phyloP scores from a whole-genome alignment of 768 basidiomycete species.

The Phanerodontia chrysosporium region DNA sequence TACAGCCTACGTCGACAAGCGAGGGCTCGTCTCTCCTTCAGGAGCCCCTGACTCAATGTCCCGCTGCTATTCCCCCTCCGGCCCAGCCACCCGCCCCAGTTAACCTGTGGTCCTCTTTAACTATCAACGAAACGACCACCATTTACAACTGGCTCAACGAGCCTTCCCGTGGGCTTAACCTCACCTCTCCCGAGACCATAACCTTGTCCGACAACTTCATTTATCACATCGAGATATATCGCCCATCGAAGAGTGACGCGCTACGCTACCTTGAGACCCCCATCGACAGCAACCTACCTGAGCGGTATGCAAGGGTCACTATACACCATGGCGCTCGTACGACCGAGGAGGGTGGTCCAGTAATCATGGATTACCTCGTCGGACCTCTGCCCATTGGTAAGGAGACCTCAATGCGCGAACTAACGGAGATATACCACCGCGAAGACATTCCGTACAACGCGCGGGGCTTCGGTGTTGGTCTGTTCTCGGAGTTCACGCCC shows the following conservation, averaged over 20 bases:
- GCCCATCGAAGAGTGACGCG: constrained; percentile 45
- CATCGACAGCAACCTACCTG: constrained; percentile 23
- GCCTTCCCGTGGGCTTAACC: constrained; percentile 41
- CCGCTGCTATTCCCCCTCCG: constrained; percentile 24
- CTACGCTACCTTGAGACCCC: constrained; percentile 42
- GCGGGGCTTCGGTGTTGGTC: constrained; percentile 34
- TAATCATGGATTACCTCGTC: constrained; percentile 52
- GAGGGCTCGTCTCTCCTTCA: not conserved
- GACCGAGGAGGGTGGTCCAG: constrained; percentile 27
- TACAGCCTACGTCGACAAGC: not conserved
- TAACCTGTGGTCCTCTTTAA: constrained; percentile 53
- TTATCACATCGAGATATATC: constrained; percentile 45
- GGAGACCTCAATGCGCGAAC: constrained; percentile 35
- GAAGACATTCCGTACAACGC: constrained; percentile 52
- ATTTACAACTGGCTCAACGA: constrained; percentile 44
- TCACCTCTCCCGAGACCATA: constrained; percentile 35
- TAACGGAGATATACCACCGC: constrained; percentile 50
- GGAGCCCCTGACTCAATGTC: constrained; percentile 30
- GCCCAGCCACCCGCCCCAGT: constrained; percentile 38
- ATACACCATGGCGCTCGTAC: constrained; percentile 43
- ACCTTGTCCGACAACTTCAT: constrained; percentile 44
- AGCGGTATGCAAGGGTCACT: constrained; percentile 43
- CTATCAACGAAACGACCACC: constrained; percentile 37
- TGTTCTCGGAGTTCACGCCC: constrained; percentile 26
- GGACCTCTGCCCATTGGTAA: constrained; percentile 50